Evolutionary conservation across 148 eudicot genomes (phyloP), one percentile per base, ranked within the genome.

Genomic region (Rhododendron vialii): DNA sequence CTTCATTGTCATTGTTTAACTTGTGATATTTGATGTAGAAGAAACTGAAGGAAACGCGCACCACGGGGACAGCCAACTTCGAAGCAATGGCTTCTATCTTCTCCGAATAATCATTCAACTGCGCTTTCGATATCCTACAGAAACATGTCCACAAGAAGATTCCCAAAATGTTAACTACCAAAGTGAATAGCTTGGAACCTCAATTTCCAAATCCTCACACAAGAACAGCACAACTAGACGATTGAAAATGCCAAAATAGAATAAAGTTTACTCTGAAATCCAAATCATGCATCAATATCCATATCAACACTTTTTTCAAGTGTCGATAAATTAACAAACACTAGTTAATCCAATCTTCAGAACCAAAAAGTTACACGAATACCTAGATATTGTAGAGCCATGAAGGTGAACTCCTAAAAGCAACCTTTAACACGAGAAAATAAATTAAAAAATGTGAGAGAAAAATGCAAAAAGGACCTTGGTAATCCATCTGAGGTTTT

Each of bases 61-160:
- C 98, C 94, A 57, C 85, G 17, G 95, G 88, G 65, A 88, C 88
- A 74, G 82, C 93, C 91, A 94, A 86, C 85, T 88, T 93, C 63
- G 94, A 88, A 78, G 98, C 98, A 88, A 96, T 83, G 55, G 95
- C 91, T 93, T 94, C 98, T 88, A 96, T 91, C 91, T 93, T 94
- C 88, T 94, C 95, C 35, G 95, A 94, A 88, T 96, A 96, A 55
- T 96, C 98, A 90, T 91, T 94, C 91, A 95, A 57, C 86, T 90
- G 92, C 61, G 93, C 96, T 88, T 96, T 94, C 53, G 98, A 96
- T 86, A 93, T 85, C 90, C 98, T 95, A 83, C 65, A 89, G 86
- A 83, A 81, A 86, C 36, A 85, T 53, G 53, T 26, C 78, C 82
- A 81, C 30, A 55, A 67, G 83, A 45, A 65, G 35, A 84, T 47